phyloP scores from a whole-genome alignment of 129 eudicot genomes.

The Smallanthus sonchifolius region DNA sequence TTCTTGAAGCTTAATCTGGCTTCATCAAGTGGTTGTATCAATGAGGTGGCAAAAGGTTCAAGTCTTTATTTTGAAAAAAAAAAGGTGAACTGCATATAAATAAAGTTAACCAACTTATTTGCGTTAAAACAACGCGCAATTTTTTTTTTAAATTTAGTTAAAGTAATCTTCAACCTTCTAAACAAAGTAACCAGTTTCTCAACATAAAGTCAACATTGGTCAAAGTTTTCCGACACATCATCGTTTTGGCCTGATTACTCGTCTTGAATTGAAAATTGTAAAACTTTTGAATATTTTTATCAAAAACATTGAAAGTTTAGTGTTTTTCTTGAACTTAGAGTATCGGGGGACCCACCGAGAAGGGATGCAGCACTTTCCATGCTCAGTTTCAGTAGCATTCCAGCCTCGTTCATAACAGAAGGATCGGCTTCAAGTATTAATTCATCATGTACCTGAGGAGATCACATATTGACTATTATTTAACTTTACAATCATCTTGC shows the following conservation, averaged over 20 bases:
- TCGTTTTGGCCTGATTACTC: background rate
- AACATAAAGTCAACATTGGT: background rate
- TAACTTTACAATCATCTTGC: background rate
- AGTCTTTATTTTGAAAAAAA: too few species aligned
- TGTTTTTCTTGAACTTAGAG: background rate
- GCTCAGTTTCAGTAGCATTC: conserved; percentile 53
- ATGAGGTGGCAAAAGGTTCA: too few species aligned
- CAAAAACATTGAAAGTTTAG: background rate
- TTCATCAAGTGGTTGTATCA: background rate
- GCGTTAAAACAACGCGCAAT: too few species aligned
- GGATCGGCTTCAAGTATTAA: conserved; percentile 86
- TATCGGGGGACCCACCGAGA: conserved; percentile 50
- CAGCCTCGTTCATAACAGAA: conserved; percentile 71
- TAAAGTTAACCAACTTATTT: too few species aligned
- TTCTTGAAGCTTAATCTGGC: background rate
- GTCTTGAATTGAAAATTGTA: background rate
- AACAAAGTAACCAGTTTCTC: too few species aligned
- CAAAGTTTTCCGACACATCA: background rate
- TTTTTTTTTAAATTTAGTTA: too few species aligned
- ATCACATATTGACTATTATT: conserved; percentile 21
- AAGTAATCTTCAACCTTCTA: too few species aligned
- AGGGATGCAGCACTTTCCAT: conserved; percentile 88
- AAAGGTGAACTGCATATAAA: too few species aligned
- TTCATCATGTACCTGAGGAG: conserved; percentile 85
- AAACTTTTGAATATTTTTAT: background rate